Base-by-base conservation (phyloP, 306 rosid genomes). In the Begonia loranthoides region DNA sequence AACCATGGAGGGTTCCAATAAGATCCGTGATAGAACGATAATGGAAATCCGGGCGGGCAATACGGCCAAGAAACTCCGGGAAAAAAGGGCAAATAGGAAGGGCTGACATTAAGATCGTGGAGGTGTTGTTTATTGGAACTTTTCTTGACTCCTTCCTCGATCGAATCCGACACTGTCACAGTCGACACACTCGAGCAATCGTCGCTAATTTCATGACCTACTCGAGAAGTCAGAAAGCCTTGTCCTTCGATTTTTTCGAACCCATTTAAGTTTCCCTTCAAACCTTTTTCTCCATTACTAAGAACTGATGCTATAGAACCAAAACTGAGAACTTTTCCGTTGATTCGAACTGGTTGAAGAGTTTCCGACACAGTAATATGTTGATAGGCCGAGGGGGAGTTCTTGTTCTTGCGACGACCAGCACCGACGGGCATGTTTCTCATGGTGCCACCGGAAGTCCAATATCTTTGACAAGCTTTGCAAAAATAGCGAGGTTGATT, bases 391-490 rank as follows among this genome's bases (percentile, higher is more conserved):
- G 79, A 61, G 45, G 76, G 13, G 3, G 92, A 78, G 78, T 76
- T 87, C 83, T 83, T 88, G 81, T 72, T 83, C 76, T 79, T 88
- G 41, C 96, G 73, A 39, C 96, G 73, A 10, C 96, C 96, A 22
- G 96, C 96, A 12, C 96, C 96, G 1, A 88, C 93, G 0, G 96
- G 96, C 17, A 88, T 94, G 66, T 79, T 88, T 77, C 96, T 79
- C 94, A 84, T 88, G 28, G 83, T 80, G 54, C 96, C 94, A 4
- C 96, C 96, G 1, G 87, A 87, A 39, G 94, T 88, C 96, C 96
- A 88, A 66, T 88, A 88, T 73, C 96, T 75, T 61, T 88, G 96
- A 58, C 96, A 88, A 10, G 94, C 83, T 66, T 88, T 88, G 71
- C 96, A 88, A 79, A 88, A 88, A 58, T 88, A 82, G 43, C 96